A percentile compares a stretch with the other conserved stretches of the same genome.
Conservation (phyloP, 345 rosid genomes). For the Mangifera indica region DNA sequence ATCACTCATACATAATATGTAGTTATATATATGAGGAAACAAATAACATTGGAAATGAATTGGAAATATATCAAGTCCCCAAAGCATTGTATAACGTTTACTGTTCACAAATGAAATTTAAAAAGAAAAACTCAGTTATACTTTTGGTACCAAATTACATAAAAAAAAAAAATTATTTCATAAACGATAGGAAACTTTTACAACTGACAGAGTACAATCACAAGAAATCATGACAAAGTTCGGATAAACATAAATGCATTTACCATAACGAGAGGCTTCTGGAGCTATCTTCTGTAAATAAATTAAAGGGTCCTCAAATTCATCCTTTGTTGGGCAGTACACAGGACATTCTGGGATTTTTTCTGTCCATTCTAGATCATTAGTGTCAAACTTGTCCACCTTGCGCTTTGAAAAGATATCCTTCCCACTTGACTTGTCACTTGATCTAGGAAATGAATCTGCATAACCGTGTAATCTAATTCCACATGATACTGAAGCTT, state of each 20-base stretch:
- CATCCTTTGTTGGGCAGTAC: conserved; percentile 84
- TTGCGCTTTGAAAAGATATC: conserved; percentile 53
- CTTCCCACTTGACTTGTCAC: conserved; percentile 41
- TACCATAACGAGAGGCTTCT: conserved; percentile 96
- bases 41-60: background rate
- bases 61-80: background rate
- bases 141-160: background rate
- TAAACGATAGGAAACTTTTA: background rate
- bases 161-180: background rate
- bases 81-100: background rate
- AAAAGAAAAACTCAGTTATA: background rate
- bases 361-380: conserved; percentile 85
- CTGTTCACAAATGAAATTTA: background rate
- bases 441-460: conserved; percentile 35
- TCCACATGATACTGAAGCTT: conserved; percentile 79
- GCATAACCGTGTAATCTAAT: conserved; percentile 55
- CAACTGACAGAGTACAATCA: background rate
- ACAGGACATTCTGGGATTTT: conserved; percentile 94
- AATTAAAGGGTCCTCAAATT: conserved; percentile 94
- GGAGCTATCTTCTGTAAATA: conserved; percentile 90
- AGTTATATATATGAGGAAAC: background rate
- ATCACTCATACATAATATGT: background rate
- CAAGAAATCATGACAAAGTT: background rate
- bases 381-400: conserved; percentile 69
- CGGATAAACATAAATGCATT: background rate